Base-by-base conservation (phyloP, 257 asterid genomes). In the Plantago major region DNA sequence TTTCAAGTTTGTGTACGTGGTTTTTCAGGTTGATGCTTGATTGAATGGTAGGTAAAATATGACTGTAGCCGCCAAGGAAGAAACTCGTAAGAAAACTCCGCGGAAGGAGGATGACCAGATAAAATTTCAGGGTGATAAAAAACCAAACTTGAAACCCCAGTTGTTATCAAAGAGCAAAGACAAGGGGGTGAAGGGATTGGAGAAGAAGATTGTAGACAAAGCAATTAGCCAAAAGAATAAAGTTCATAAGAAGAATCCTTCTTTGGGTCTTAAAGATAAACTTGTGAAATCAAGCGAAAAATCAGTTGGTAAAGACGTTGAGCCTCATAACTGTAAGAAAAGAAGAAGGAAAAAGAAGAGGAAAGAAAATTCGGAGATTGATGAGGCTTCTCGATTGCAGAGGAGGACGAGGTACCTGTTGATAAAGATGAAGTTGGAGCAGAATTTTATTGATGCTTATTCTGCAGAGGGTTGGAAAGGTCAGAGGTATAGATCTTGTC, bases 401-500 rank as follows among this genome's bases (percentile, higher is more conserved):
- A 86, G 89, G 82, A 83, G 97, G 86, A 84, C 97, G 42, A 79
- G 88, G 73, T 86, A 87, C 78, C 77, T 92, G 59, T 74, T 89
- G 73, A 75, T 92, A 51, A 92, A 89, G 80, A 76, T 89, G 77
- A 92, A 89, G 81, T 75, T 76, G 79, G 99, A 92, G 81, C 99
- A 92, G 88, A 89, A 92, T 73, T 89, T 92, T 44, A 78, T 92
- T 68, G 99, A 92, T 78, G 99, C 99, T 67, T 92, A 92, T 75
- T 86, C 96, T 65, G 66, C 89, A 33, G 97, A 92, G 76, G 99
- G 99, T 61, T 92, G 99, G 99, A 86, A 89, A 75, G 99, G 99
- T 65, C 97, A 92, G 79, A 92, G 99, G 99, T 92, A 83, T 73
- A 69, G 55, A 30, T 73, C 65, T 63, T 45, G 51, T 18, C 59